A percentile compares a stretch with the other conserved stretches of the same genome.
These are phyloP conservation scores for Aschersonia sp. DNA, from an alignment of 2,329 filamentous ascomycete genomes.

Conservation along the genomic window DNA sequence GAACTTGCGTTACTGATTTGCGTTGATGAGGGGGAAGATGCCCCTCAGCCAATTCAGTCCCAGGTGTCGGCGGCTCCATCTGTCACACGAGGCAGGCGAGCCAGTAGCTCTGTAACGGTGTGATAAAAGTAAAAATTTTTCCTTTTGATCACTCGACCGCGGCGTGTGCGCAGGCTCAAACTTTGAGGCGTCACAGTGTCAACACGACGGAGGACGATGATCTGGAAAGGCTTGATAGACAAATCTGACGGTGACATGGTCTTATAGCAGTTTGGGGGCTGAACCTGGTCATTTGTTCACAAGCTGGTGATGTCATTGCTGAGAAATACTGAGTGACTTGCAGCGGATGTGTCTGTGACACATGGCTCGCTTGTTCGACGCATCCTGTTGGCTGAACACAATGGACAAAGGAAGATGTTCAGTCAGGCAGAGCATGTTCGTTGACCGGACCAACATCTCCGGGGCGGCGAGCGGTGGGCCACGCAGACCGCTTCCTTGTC, in stretches of 20 bases:
- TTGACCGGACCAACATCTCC: conserved; percentile 1
- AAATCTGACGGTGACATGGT: not conserved
- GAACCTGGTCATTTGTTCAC: not conserved
- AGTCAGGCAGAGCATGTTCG: not conserved
- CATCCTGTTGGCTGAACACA: not conserved
- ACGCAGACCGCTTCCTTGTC: not conserved
- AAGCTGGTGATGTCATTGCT: not conserved
- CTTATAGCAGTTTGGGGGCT: not conserved
- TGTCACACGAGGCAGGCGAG: not conserved
- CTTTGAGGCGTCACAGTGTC: too few species aligned
- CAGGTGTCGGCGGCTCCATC: not conserved
- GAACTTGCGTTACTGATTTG: conserved; percentile 1
- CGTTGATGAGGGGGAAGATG: conserved; percentile 3
- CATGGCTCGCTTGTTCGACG: not conserved
- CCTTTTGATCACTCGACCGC: too few species aligned
- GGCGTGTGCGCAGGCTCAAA: too few species aligned
- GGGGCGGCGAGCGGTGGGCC: not conserved
- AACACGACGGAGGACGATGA: too few species aligned
- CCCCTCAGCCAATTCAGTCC: not conserved
- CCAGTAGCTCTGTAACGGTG: too few species aligned
- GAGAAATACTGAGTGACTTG: not conserved
- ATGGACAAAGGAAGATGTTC: not conserved
- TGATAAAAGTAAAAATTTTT: too few species aligned
- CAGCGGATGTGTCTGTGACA: not conserved
- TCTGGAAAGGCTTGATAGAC: not conserved